A percentile compares a stretch with the other conserved stretches of the same genome.
Conservation (phyloP, 495 filamentous ascomycete genomes). For the Aspergillus panamensis region DNA sequence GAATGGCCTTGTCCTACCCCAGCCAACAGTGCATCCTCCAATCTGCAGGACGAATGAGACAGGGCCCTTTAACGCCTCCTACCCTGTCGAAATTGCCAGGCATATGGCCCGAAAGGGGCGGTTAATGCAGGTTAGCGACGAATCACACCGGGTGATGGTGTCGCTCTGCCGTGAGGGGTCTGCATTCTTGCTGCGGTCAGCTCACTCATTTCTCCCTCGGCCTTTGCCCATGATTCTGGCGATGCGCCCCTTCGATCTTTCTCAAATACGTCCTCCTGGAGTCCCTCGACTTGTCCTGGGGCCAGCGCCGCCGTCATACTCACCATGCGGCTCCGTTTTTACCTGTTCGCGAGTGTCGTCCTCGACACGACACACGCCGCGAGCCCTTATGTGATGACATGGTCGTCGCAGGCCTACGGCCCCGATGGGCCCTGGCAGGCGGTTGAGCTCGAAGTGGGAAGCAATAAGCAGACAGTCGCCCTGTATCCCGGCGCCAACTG, state of each 20-base stretch:
- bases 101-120: too few species aligned
- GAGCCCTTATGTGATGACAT: constrained; percentile 14
- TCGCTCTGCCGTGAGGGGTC: too few species aligned
- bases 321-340: background rate
- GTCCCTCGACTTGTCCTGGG: background rate
- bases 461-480: constrained; percentile 9
- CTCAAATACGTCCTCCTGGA: too few species aligned
- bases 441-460: constrained; percentile 14
- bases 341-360: background rate
- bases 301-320: background rate
- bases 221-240: too few species aligned
- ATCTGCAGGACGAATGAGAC: background rate
- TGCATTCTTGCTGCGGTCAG: too few species aligned
- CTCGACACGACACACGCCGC: background rate
- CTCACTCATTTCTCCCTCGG: too few species aligned
- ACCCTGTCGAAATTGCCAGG: background rate
- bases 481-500: constrained; percentile 14
- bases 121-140: too few species aligned
- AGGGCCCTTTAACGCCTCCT: background rate
- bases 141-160: too few species aligned
- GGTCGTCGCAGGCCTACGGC: constrained; percentile 16
- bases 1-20: background rate
- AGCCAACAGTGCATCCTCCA: background rate
- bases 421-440: constrained; percentile 23
- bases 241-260: too few species aligned